phyloP scores from a whole-genome alignment of 2,329 filamentous ascomycete species.

The Albophoma yamanashiensis region DNA sequence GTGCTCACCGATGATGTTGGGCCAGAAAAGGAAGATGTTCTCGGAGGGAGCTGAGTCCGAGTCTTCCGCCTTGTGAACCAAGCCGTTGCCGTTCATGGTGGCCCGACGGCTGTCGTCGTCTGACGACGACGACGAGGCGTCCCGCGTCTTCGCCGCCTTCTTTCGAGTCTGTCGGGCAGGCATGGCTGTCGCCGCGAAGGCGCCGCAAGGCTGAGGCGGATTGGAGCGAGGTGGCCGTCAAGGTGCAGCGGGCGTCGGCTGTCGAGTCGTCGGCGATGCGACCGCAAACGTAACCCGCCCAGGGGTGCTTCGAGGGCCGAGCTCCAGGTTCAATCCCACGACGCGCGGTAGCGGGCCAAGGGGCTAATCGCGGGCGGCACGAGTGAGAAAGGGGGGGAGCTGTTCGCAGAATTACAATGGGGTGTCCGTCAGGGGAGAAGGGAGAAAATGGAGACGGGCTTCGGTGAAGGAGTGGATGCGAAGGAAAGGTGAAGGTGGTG shows the following conservation, averaged over 20 bases:
- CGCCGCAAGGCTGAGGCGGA: neutral
- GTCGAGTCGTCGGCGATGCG: neutral
- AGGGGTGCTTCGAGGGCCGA: neutral
- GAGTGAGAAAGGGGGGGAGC: neutral
- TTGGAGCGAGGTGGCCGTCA: neutral
- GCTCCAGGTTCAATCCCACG: neutral
- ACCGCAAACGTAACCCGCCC: neutral
- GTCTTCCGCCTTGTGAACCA: slow-evolving; percentile 22
- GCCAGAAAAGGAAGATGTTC: slow-evolving; percentile 75
- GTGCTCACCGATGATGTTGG: slow-evolving; percentile 68
- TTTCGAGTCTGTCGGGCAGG: slow-evolving; percentile 26
- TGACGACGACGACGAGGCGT: slow-evolving; percentile 14
- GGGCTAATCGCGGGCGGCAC: neutral
- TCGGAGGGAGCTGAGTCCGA: slow-evolving; percentile 36
- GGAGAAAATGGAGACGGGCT: neutral
- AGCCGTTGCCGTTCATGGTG: slow-evolving; percentile 35
- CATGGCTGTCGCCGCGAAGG: slow-evolving; percentile 18
- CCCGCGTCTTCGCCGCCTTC: slow-evolving; percentile 24
- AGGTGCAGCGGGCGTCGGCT: slow-evolving; percentile 1
- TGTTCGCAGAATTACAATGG: neutral
- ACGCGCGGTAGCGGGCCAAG: neutral
- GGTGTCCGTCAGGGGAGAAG: neutral
- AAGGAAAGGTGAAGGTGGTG: slow-evolving; percentile 2
- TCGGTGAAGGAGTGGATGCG: slow-evolving; percentile 16
- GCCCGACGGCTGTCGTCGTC: slow-evolving; percentile 16